Percentiles rank a stretch among this genome's conserved stretches.
Conservation (phyloP, 495 filamentous ascomycete species). For the Chaetomium tenue region DNA sequence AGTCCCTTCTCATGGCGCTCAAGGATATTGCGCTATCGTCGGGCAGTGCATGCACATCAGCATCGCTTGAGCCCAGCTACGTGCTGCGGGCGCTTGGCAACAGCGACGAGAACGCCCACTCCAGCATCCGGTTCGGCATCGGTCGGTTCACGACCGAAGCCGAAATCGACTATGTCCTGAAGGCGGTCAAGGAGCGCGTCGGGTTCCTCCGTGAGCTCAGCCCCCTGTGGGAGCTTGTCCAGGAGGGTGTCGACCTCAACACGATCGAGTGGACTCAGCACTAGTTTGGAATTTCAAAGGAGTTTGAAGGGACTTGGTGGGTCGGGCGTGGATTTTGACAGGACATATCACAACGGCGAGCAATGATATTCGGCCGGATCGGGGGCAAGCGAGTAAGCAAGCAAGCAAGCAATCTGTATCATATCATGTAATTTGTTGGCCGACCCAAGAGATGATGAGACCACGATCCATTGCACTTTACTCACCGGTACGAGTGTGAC, state of each 20-base stretch:
- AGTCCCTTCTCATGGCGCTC: slow-evolving; percentile 95
- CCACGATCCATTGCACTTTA: slow-evolving; percentile 10
- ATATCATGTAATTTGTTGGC: slow-evolving; percentile 23
- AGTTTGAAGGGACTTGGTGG: neutral
- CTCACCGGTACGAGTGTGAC: neutral
- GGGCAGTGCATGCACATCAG: slow-evolving; percentile 94
- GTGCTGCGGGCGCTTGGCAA: slow-evolving; percentile 89
- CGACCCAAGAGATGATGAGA: slow-evolving; percentile 25
- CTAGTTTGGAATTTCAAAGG: slow-evolving; percentile 37
- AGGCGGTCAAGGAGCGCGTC: slow-evolving; percentile 87
- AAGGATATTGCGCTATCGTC: slow-evolving; percentile 98
- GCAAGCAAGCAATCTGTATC: slow-evolving; percentile 17
- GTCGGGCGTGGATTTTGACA: neutral
- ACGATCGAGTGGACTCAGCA: slow-evolving; percentile 99
- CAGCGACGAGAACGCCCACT: slow-evolving; percentile 96
- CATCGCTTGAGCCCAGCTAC: slow-evolving; percentile 93
- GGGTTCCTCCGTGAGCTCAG: slow-evolving; percentile 91
- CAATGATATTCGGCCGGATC: neutral
- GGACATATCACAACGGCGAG: neutral
- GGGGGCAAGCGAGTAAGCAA: neutral
- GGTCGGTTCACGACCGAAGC: slow-evolving; percentile 92
- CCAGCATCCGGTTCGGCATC: slow-evolving; percentile 96
- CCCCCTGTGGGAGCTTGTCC: slow-evolving; percentile 96
- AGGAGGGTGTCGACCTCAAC: slow-evolving; percentile 92
- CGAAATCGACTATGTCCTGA: slow-evolving; percentile 97